phyloP scores from a whole-genome alignment of 441 rosid genomes.

The Breynia disticha region DNA sequence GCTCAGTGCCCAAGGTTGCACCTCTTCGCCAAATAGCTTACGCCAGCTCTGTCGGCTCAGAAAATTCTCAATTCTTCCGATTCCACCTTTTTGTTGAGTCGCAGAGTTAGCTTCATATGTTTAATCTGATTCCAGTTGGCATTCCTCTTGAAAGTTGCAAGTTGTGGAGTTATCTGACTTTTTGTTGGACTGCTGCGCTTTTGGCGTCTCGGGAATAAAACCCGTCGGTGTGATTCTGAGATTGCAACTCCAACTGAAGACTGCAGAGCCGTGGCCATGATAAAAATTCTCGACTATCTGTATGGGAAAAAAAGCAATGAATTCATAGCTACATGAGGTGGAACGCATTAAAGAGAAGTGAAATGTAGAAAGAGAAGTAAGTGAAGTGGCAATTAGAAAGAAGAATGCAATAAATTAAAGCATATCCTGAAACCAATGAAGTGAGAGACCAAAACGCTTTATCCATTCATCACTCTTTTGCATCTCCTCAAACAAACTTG shows the following conservation, averaged over 20 bases:
- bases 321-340: too few species aligned
- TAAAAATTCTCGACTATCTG: slow-evolving; percentile 37
- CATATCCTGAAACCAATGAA: too few species aligned
- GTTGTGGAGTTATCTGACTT: slow-evolving; percentile 4
- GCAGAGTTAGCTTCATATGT: background rate
- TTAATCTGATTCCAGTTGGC: background rate
- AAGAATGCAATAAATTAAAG: too few species aligned
- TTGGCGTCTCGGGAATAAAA: slow-evolving; percentile 22
- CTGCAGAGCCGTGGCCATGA: slow-evolving; percentile 37
- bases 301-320: too few species aligned
- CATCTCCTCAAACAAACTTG: slow-evolving; percentile 17
- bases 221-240: slow-evolving; percentile 2
- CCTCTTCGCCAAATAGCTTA: slow-evolving; percentile 25
- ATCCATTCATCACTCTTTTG: background rate
- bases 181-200: slow-evolving; percentile 16
- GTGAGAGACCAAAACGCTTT: too few species aligned
- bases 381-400: too few species aligned
- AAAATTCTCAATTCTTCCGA: slow-evolving; percentile 19
- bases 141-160: slow-evolving; percentile 1
- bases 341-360: too few species aligned
- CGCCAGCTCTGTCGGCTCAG: slow-evolving; percentile 34
- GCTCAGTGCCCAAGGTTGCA: slow-evolving; percentile 37
- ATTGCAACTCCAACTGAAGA: slow-evolving; percentile 29
- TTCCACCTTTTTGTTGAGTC: too few species aligned
- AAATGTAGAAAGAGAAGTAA: too few species aligned